These are phyloP conservation scores for Solanum arcanum DNA, from an alignment of 257 asterid genomes.

Conservation along the genomic window DNA sequence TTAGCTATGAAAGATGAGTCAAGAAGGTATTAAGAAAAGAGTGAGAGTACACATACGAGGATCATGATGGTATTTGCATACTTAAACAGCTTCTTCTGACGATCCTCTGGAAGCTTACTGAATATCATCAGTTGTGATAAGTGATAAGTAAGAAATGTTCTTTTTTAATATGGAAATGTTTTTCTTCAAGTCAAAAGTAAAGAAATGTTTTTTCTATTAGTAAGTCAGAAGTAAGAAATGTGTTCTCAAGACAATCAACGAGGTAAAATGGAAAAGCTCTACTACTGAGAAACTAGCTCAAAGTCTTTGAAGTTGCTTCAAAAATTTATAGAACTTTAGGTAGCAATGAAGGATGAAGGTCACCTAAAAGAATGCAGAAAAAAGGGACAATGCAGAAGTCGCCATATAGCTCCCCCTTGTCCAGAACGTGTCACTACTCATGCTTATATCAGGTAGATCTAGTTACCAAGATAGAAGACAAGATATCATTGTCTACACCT, in stretches of 20 bases:
- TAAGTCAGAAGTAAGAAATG: background rate
- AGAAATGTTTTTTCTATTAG: background rate
- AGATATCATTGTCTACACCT: background rate
- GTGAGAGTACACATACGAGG: slow-evolving; percentile 16
- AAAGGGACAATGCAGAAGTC: background rate
- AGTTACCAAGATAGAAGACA: background rate
- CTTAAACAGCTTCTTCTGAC: slow-evolving; percentile 26
- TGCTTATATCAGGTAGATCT: background rate
- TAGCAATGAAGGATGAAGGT: background rate
- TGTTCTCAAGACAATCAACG: background rate
- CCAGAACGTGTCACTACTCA: background rate
- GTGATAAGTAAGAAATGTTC: background rate
- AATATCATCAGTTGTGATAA: background rate
- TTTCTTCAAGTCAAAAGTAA: too few relatives aligned
- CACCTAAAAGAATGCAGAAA: background rate
- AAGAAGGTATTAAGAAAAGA: background rate
- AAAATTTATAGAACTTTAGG: background rate
- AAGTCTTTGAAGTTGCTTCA: background rate
- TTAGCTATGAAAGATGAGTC: background rate
- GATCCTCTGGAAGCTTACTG: slow-evolving; percentile 37
- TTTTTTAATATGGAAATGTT: background rate
- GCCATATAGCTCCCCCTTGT: background rate
- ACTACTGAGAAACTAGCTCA: background rate
- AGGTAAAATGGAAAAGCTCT: background rate
- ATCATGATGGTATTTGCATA: slow-evolving; percentile 26